Conservation (phyloP, 164 flowering plant species). For the Saururus chinensis region DNA sequence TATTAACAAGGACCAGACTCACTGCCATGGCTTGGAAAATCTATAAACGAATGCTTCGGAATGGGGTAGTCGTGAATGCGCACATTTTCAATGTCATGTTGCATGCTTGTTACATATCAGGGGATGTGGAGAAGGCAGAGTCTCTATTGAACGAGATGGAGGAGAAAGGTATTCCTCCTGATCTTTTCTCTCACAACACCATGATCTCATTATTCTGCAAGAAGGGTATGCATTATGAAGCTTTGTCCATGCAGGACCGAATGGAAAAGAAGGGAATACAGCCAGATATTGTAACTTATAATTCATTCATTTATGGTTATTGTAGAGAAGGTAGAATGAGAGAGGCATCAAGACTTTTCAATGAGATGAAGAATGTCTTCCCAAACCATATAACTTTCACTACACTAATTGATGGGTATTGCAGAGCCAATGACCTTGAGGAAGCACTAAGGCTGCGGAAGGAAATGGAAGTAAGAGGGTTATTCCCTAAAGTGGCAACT, state of each 20-base stretch:
- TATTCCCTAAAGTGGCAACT: slow-evolving; percentile 55
- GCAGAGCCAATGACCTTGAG: slow-evolving; percentile 52
- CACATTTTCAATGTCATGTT: slow-evolving; percentile 76
- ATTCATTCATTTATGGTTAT: slow-evolving; percentile 66
- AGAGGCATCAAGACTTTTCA: slow-evolving; percentile 64
- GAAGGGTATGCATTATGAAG: slow-evolving; percentile 88
- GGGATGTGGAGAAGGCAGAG: slow-evolving; percentile 69
- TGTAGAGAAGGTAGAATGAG: slow-evolving; percentile 85
- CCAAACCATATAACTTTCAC: slow-evolving; percentile 82
- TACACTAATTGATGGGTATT: slow-evolving; percentile 83
- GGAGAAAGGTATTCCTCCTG: slow-evolving; percentile 36
- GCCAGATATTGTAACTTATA: slow-evolving; percentile 82
- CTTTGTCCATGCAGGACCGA: slow-evolving; percentile 55
- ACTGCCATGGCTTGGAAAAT: slow-evolving; percentile 61
- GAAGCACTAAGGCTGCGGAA: slow-evolving; percentile 56
- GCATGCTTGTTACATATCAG: slow-evolving; percentile 73
- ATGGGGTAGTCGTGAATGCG: slow-evolving; percentile 60
- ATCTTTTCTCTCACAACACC: slow-evolving; percentile 68
- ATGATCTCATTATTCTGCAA: slow-evolving; percentile 72
- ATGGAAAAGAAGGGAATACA: slow-evolving; percentile 60
- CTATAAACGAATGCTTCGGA: slow-evolving; percentile 45
- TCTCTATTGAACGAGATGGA: slow-evolving; percentile 60
- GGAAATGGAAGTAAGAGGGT: slow-evolving; percentile 61
- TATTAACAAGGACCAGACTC: slow-evolving; percentile 54
- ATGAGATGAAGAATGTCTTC: slow-evolving; percentile 51